Evolutionary conservation across 202 grass and related monocot genomes (phyloP).

Genomic region (Panicum virgatum): DNA sequence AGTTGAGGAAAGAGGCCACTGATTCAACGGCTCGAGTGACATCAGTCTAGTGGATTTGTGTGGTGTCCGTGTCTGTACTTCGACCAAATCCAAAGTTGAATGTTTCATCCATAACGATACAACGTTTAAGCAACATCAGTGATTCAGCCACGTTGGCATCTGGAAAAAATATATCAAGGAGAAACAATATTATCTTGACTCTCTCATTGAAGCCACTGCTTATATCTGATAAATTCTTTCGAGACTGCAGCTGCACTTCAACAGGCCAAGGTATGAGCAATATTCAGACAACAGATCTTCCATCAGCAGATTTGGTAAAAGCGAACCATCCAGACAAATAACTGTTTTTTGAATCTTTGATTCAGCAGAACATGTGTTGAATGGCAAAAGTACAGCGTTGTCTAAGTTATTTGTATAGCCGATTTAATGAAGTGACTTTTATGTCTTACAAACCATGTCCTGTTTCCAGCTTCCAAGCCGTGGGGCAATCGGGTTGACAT

Average conservation of each 20-base stretch:
- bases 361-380: not conserved
- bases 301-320: not conserved
- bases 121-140: not conserved
- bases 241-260: not conserved
- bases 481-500: constrained; percentile 10
- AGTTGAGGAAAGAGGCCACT: not conserved
- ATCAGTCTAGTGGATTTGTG: constrained; percentile 2
- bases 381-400: not conserved
- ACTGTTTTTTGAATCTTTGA: not conserved
- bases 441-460: not conserved
- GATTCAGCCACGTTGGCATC: constrained; percentile 18
- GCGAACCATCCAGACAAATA: not conserved
- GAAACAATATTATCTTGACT: constrained; percentile 21
- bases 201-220: not conserved
- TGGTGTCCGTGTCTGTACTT: not conserved
- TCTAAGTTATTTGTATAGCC: constrained; percentile 25
- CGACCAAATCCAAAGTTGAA: constrained; percentile 37
- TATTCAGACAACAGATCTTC: not conserved
- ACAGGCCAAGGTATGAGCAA: not conserved
- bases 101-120: not conserved
- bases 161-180: not conserved
- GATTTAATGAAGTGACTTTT: not conserved
- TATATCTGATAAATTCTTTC: not conserved
- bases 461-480: constrained; percentile 23
- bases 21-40: constrained; percentile 4